These are phyloP conservation scores for Laburnicola sp. DNA, from an alignment of 2,329 filamentous ascomycete species.

Conservation along the genomic window DNA sequence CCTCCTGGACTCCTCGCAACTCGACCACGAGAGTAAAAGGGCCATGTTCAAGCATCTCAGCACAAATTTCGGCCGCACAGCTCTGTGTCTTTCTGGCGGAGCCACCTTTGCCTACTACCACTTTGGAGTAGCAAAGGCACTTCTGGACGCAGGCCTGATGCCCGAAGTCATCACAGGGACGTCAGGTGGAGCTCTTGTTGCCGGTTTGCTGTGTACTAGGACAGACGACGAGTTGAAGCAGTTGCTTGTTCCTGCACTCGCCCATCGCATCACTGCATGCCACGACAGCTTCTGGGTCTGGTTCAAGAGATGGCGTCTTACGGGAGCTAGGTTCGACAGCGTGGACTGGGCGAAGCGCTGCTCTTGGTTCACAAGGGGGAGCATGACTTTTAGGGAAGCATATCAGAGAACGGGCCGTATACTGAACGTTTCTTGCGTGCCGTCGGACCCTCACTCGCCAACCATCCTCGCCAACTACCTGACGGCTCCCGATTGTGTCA, in stretches of 20 bases:
- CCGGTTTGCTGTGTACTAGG: slow-evolving; percentile 81
- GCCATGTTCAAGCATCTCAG: slow-evolving; percentile 83
- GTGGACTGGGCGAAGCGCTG: slow-evolving; percentile 85
- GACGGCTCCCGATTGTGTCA: slow-evolving; percentile 93
- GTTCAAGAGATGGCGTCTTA: slow-evolving; percentile 84
- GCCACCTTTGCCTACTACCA: slow-evolving; percentile 97
- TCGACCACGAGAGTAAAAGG: slow-evolving; percentile 74
- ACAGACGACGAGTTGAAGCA: slow-evolving; percentile 89
- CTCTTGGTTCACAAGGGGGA: slow-evolving; percentile 88
- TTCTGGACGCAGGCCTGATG: slow-evolving; percentile 81
- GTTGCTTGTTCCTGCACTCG: slow-evolving; percentile 83
- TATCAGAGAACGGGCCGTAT: slow-evolving; percentile 93
- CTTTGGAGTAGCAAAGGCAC: slow-evolving; percentile 85
- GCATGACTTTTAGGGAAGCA: slow-evolving; percentile 91
- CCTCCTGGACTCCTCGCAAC: slow-evolving; percentile 67
- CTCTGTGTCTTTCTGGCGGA: slow-evolving; percentile 88
- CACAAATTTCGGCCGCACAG: slow-evolving; percentile 89
- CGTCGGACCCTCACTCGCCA: slow-evolving; percentile 90
- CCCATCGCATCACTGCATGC: slow-evolving; percentile 81
- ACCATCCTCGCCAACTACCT: slow-evolving; percentile 94
- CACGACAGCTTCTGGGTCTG: slow-evolving; percentile 76
- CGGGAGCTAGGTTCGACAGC: slow-evolving; percentile 90
- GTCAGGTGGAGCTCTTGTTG: slow-evolving; percentile 88
- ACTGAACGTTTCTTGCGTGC: slow-evolving; percentile 93
- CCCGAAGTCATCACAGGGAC: slow-evolving; percentile 97